phyloP scores from a whole-genome alignment of 208 protist genomes.

The Herpetomonas tarakana region DNA sequence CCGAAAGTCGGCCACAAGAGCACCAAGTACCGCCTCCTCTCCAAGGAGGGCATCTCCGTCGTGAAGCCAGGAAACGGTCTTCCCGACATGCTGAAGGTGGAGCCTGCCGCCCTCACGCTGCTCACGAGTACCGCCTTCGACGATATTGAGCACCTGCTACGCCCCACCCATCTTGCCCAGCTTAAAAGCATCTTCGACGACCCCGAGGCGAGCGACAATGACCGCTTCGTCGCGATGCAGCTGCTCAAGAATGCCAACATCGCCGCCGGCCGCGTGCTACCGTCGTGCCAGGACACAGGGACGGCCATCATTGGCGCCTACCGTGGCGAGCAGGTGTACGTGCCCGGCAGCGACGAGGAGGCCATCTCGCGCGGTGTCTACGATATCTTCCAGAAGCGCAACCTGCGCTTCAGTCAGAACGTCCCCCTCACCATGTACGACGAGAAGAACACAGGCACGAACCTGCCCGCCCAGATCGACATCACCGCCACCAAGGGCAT shows the following conservation, averaged over 20 bases:
- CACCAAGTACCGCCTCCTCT: conserved; percentile 76
- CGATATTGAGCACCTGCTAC: conserved; percentile 95
- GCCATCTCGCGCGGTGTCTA: conserved; percentile 93
- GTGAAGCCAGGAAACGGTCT: conserved; percentile 50
- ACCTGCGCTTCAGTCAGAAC: conserved; percentile 96
- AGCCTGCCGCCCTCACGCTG: conserved; percentile 83
- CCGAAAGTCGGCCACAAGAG: conserved; percentile 63
- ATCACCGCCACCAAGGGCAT: conserved; percentile 93
- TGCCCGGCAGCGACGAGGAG: conserved; percentile 92
- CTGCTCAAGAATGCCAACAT: conserved; percentile 98
- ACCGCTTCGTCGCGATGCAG: conserved; percentile 96
- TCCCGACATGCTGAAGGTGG: conserved; percentile 85
- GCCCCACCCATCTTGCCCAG: conserved; percentile 90
- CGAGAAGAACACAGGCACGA: conserved; percentile 96
- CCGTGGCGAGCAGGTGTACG: conserved; percentile 94
- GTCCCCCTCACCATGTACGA: conserved; percentile 95
- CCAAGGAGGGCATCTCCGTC: conserved; percentile 83
- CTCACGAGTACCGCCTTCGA: conserved; percentile 88
- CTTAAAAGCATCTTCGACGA: conserved; percentile 95
- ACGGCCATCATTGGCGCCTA: conserved; percentile 96
- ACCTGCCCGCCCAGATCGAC: conserved; percentile 98
- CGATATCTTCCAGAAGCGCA: conserved; percentile 93
- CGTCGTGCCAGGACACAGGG: conserved; percentile 96
- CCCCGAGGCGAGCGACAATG: conserved; percentile 95
- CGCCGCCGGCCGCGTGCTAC: conserved; percentile 85